Evolutionary conservation across 2,329 filamentous ascomycete genomes (phyloP), one percentile per base, ranked within the genome.

Genomic region (Nemania abortiva): DNA sequence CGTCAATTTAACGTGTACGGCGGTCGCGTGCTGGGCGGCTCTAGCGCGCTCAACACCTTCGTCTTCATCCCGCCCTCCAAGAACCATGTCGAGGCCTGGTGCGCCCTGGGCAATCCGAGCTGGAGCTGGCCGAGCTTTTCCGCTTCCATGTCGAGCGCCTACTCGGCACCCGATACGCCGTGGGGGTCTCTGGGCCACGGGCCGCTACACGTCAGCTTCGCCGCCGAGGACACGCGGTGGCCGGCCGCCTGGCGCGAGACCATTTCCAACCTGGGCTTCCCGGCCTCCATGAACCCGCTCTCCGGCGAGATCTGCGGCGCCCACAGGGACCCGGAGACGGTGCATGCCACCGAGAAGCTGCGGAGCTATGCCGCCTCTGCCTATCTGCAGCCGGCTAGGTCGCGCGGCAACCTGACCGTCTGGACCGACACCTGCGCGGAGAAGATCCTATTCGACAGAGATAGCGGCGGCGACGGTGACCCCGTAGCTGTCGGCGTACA

Each of bases 11-110:
- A 7, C 18, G 4, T 71, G 9, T 42, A 42, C 34, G 61, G 66
- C 53, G 70, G 66, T 1, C 67, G 79, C 78, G 65, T 71, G 4
- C 70, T 77, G 0, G 77, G 77, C 6, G 77, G 77, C n/a, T 77
- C 74, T 1, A 77, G 77, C 53, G 76, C 74, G 2, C 64, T 79
- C 58, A 79, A 79, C 54, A 72, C 72, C 49, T 71, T 73, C 15
- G 65, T 71, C 47, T 78, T 78, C 47, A 70, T 70, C 1, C 62
- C 74, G 5, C 70, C 74, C 6, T 65, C 74, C 0, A 65, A 70
- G 24, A 63, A 66, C 20, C 70, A 70, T 49, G 66, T 78, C n/a
- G 76, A 78, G 39, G 72, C 73, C 0, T 79, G 75, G 77, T 71
- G 60, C 13, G 65, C 64, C 29, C 70, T 79, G 2, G 77, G 76